Conservation (phyloP, 106 monocot species). For the Allium cepa region DNA sequence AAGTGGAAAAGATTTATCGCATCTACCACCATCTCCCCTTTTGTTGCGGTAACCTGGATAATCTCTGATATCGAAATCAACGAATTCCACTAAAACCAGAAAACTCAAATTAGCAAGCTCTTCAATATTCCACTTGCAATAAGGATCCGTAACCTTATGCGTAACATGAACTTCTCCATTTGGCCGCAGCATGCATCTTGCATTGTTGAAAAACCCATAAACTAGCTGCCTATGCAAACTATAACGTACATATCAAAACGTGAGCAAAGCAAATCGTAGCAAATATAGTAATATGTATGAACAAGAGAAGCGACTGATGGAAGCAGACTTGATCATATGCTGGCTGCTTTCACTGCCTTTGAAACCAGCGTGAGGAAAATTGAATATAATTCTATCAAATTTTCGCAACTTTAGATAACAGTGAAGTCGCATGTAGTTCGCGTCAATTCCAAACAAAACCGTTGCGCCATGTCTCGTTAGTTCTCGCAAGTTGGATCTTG, state of each 20-base stretch:
- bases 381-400: slow-evolving; percentile 55
- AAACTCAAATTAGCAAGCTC: slow-evolving; percentile 21
- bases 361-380: slow-evolving; percentile 58
- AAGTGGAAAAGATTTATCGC: slow-evolving; percentile 23
- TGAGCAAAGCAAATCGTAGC: no score
- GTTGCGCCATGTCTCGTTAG: slow-evolving; percentile 34
- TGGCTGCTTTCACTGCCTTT: neutral
- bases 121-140: slow-evolving; percentile 28
- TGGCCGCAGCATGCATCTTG: slow-evolving; percentile 28
- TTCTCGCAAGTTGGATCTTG: slow-evolving; percentile 23
- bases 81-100: slow-evolving; percentile 11
- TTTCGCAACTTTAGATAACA: slow-evolving; percentile 19
- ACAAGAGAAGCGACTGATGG: neutral
- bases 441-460: slow-evolving; percentile 44
- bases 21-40: slow-evolving; percentile 23
- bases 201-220: slow-evolving; percentile 25
- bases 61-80: slow-evolving; percentile 22
- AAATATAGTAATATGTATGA: neutral
- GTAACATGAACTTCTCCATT: slow-evolving; percentile 40
- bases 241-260: no score
- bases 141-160: slow-evolving; percentile 25
- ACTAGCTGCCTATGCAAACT: slow-evolving; percentile 35
- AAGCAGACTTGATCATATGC: neutral
- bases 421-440: slow-evolving; percentile 29
- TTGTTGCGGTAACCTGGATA: slow-evolving; percentile 49